A percentile compares a stretch with the other conserved stretches of the same genome.
phyloP scores from a whole-genome alignment of 2,329 filamentous ascomycete species.

The Clonostachys chloroleuca region DNA sequence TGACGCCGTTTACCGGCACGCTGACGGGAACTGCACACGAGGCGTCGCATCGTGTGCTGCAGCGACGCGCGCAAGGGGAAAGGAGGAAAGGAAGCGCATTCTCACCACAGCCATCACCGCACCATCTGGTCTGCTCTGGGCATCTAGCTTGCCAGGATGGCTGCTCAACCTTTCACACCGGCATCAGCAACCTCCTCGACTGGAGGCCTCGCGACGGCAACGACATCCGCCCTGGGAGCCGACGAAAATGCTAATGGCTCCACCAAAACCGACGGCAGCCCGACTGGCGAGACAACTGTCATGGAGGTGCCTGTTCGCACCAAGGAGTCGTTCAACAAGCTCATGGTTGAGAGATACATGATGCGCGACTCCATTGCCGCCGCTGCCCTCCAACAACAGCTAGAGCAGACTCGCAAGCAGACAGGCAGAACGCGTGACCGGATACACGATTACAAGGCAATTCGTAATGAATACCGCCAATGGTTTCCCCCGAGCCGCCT shows the following conservation, averaged over 20 bases:
- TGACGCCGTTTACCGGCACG: not conserved
- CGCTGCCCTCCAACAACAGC: not conserved
- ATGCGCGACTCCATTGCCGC: slow-evolving; percentile 34
- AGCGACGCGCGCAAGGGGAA: not conserved
- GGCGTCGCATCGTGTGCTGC: not conserved
- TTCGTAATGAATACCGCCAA: slow-evolving; percentile 50
- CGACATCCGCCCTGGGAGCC: slow-evolving; percentile 2
- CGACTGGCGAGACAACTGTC: not conserved
- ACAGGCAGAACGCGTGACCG: slow-evolving; percentile 62
- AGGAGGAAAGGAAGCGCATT: not conserved
- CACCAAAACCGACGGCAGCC: not conserved
- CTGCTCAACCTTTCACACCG: slow-evolving; percentile 29
- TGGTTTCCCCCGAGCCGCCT: slow-evolving; percentile 53
- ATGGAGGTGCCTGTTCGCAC: slow-evolving; percentile 38
- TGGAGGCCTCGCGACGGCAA: not conserved
- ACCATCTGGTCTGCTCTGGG: not conserved
- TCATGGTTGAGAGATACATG: slow-evolving; percentile 50
- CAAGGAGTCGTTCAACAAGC: slow-evolving; percentile 48
- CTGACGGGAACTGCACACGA: not conserved
- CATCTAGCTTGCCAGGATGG: slow-evolving; percentile 28
- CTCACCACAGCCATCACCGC: not conserved
- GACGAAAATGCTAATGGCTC: slow-evolving; percentile 9
- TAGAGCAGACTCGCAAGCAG: slow-evolving; percentile 49
- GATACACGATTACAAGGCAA: slow-evolving; percentile 61
- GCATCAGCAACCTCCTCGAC: slow-evolving; percentile 23